Evolutionary conservation across 2,329 filamentous ascomycete genomes (phyloP).

Genomic region (Trichoderma sp.): DNA sequence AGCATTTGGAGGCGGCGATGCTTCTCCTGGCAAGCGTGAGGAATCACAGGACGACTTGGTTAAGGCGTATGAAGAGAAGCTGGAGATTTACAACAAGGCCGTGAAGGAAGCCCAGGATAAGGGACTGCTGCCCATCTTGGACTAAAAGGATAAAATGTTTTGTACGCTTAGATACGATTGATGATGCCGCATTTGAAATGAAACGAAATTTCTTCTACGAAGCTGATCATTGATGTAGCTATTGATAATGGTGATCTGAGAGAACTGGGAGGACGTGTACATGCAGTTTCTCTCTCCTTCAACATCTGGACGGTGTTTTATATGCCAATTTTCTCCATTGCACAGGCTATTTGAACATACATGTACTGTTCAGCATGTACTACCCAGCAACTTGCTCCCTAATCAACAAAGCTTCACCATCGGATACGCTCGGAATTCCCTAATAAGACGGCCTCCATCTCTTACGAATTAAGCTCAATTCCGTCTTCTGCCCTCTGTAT

Average conservation of each 20-base stretch:
- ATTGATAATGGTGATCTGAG: too few relatives aligned
- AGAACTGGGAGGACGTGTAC: accelerated
- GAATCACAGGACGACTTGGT: constrained; percentile 27
- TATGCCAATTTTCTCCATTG: neutral
- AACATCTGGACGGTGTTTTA: neutral
- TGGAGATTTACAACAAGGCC: constrained; percentile 35
- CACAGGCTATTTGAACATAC: neutral
- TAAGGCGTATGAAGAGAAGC: constrained; percentile 34
- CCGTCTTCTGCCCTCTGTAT: neutral
- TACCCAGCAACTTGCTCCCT: neutral
- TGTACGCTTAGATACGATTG: neutral
- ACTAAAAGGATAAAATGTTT: neutral
- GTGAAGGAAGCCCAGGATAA: constrained; percentile 35
- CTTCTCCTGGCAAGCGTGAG: constrained; percentile 30
- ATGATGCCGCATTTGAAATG: neutral
- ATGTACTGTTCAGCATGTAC: neutral
- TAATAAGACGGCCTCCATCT: neutral
- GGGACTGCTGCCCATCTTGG: constrained; percentile 24
- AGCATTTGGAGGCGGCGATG: constrained; percentile 35
- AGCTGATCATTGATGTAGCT: neutral
- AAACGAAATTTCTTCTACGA: neutral
- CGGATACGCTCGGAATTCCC: neutral
- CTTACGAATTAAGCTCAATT: neutral
- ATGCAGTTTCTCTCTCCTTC: neutral
- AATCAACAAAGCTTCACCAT: neutral